Evolutionary conservation across 2,329 filamentous ascomycete genomes (phyloP).

Genomic region (Fusarium lyarnte): DNA sequence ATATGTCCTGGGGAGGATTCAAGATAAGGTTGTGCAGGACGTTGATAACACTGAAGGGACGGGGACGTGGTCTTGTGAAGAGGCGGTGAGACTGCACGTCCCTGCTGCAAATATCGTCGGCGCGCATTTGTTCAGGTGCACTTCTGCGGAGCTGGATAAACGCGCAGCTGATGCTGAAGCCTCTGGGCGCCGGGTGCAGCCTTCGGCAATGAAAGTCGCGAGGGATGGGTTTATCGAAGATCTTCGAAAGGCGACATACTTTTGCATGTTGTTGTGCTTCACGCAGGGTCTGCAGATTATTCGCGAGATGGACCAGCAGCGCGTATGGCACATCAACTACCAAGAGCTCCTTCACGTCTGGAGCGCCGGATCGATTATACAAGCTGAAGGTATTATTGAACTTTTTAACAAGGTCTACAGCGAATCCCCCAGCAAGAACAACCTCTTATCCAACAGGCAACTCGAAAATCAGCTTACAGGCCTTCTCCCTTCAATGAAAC

Average conservation of each 20-base stretch:
- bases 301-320: background rate
- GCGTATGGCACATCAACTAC: background rate
- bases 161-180: background rate
- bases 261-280: background rate
- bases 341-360: background rate
- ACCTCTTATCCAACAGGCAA: background rate
- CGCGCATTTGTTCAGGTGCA: background rate
- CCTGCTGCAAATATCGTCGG: conserved; percentile 1
- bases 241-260: background rate
- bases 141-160: background rate
- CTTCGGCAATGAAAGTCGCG: background rate
- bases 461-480: background rate
- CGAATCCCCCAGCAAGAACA: background rate
- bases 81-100: background rate
- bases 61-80: conserved; percentile 1
- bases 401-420: background rate
- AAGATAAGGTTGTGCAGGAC: background rate
- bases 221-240: background rate
- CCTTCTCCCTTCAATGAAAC: background rate
- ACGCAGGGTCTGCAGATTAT: background rate
- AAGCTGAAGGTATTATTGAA: background rate
- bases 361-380: background rate
- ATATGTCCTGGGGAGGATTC: background rate
- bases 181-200: background rate
- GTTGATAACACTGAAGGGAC: conserved; percentile 1